Base-by-base conservation (phyloP, 1,139 yeast species). In the Pichia sp. region DNA sequence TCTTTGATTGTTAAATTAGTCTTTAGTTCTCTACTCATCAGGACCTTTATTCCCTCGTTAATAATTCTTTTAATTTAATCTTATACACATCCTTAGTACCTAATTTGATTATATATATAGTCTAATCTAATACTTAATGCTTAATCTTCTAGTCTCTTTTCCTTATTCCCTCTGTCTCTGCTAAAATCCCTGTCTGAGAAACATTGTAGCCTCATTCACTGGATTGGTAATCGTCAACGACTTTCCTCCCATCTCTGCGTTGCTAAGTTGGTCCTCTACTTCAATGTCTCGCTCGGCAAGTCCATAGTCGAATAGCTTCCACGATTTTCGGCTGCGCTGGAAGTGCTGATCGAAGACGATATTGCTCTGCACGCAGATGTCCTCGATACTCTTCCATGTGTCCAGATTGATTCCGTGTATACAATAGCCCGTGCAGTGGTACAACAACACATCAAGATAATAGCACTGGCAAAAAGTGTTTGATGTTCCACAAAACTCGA, bases 381-480 rank as follows among this genome's bases (percentile, higher is more conserved):
- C 15, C 11, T 42, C 13, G 11, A 47, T 36, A 6, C 19, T 13
- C 16, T 45, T 13, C 43, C 42, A 38, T 5, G 52, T 53, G 6
- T 45, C 15, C n/a, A 16, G 13, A 41, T 53, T 49, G 7, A 53
- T 29, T 3, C 53, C 53, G 8, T 49, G 8, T 5, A 32, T 19
- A 52, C 66, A 63, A 47, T 55, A 62, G 16, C 55, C 57, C 31
- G 57, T 54, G 51, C 66, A 63, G 26, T 58, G 57, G 3, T 61
- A 50, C 4, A 60, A 23, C 38, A 63, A 44, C 13, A 60, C 58
- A 6, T 64, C 63, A 5, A 62, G 51, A 46, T 62, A 63, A 45
- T 63, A 63, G 45, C 65, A 63, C 44, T 61, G 59, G 58, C 66
- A 63, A 15, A 63, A 56, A 34, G 57, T 58, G 43, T 62, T 59